phyloP scores from a whole-genome alignment of 2,329 filamentous ascomycete genomes.

The Ophiostoma montium region DNA sequence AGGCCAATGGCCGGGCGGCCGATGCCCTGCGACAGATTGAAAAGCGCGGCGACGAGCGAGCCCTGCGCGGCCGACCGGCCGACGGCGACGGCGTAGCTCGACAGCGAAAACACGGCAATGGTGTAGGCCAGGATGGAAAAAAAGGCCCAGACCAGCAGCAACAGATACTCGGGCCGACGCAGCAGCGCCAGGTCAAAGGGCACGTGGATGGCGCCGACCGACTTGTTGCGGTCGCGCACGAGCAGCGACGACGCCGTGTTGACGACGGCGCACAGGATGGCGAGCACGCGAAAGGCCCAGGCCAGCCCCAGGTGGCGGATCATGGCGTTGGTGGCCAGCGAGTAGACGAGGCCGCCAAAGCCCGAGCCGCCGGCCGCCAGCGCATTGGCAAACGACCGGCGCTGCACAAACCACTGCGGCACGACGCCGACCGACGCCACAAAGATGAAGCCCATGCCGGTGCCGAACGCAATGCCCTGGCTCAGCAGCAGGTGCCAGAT shows the following conservation, averaged over 20 bases:
- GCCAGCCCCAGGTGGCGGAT: conserved; percentile 47
- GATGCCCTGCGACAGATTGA: conserved; percentile 53
- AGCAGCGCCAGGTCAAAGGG: conserved; percentile 54
- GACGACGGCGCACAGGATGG: conserved; percentile 47
- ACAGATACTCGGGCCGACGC: conserved; percentile 44
- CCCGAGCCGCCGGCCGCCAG: conserved; percentile 56
- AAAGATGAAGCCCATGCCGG: conserved; percentile 66
- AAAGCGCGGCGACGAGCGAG: conserved; percentile 55
- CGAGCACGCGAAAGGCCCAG: conserved; percentile 55
- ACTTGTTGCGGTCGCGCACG: conserved; percentile 57
- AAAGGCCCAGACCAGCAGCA: conserved; percentile 53
- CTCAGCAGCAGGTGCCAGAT: conserved; percentile 67
- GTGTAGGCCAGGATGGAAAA: conserved; percentile 62
- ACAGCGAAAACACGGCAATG: conserved; percentile 61
- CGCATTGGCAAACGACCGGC: conserved; percentile 55
- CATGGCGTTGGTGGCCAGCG: conserved; percentile 53
- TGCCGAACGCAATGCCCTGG: conserved; percentile 64
- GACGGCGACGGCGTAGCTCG: conserved; percentile 56
- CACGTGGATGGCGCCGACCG: conserved; percentile 50
- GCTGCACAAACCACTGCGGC: conserved; percentile 60
- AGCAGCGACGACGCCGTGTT: conserved; percentile 50
- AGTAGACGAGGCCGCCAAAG: conserved; percentile 59
- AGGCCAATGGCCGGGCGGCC: conserved; percentile 61
- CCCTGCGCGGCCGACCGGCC: conserved; percentile 55
- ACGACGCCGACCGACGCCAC: conserved; percentile 53